A percentile compares a stretch with the other conserved stretches of the same genome.
These are phyloP conservation scores for Cladosporium sp. DNA, from an alignment of 2,329 filamentous ascomycete genomes.

Conservation along the genomic window DNA sequence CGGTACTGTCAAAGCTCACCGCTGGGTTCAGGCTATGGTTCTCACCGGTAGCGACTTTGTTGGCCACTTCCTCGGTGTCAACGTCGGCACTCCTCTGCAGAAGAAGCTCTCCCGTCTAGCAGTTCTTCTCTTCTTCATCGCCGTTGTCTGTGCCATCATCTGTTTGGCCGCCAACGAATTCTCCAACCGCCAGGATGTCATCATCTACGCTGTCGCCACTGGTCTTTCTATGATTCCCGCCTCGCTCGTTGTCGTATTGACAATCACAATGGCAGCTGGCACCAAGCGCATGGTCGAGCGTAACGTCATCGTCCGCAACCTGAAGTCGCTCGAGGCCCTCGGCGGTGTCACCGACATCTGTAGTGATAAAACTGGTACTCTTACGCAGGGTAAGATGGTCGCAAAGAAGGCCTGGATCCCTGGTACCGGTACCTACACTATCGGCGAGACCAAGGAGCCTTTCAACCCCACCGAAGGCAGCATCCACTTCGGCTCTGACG, in stretches of 20 bases:
- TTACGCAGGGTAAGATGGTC: conserved; percentile 60
- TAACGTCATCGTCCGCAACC: conserved; percentile 66
- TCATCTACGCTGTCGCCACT: conserved; percentile 66
- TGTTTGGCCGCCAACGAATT: conserved; percentile 63
- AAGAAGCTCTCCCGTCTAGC: conserved; percentile 84
- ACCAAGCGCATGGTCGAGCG: conserved; percentile 65
- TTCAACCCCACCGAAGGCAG: conserved; percentile 63
- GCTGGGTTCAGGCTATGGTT: conserved; percentile 50
- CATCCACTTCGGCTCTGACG: conserved; percentile 44
- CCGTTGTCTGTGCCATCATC: conserved; percentile 68
- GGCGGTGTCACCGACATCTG: conserved; percentile 67
- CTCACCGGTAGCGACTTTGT: conserved; percentile 59
- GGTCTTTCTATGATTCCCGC: conserved; percentile 64
- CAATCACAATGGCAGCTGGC: conserved; percentile 53
- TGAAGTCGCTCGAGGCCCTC: conserved; percentile 64
- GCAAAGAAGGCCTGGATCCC: conserved; percentile 64
- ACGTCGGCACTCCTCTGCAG: conserved; percentile 79
- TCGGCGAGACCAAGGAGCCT: conserved; percentile 58
- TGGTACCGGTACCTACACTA: conserved; percentile 59
- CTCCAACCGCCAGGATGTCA: conserved; percentile 58
- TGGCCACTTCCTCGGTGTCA: conserved; percentile 66
- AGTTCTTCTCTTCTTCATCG: conserved; percentile 74
- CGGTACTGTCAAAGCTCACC: conserved; percentile 35
- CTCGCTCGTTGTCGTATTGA: conserved; percentile 42
- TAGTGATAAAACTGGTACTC: conserved; percentile 69